These are phyloP conservation scores for Aspergillus sp. DNA, from an alignment of 2,329 filamentous ascomycete genomes.

Conservation along the genomic window DNA sequence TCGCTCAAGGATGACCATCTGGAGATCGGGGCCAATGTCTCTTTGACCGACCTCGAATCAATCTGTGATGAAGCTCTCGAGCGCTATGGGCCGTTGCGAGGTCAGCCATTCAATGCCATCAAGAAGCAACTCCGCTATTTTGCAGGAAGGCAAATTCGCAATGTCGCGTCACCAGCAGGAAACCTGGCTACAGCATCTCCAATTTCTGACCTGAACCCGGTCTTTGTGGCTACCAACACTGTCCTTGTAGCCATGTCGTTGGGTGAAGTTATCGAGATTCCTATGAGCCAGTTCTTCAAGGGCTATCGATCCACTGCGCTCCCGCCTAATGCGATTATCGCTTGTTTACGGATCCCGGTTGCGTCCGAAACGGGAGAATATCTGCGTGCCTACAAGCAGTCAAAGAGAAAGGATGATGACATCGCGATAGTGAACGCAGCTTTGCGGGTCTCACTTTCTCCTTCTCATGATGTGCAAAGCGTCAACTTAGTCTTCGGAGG, in stretches of 20 bases:
- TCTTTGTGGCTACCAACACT: slow-evolving; percentile 84
- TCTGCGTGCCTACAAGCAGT: slow-evolving; percentile 89
- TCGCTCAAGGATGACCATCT: slow-evolving; percentile 75
- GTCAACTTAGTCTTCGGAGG: slow-evolving; percentile 87
- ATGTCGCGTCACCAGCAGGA: slow-evolving; percentile 94
- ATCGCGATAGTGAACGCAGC: slow-evolving; percentile 96
- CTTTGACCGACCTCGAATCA: slow-evolving; percentile 84
- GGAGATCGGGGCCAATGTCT: slow-evolving; percentile 92
- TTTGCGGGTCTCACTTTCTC: slow-evolving; percentile 70
- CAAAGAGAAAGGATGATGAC: slow-evolving; percentile 96
- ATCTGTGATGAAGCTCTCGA: slow-evolving; percentile 78
- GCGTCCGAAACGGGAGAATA: slow-evolving; percentile 75
- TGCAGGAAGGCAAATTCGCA: slow-evolving; percentile 91
- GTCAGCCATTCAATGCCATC: slow-evolving; percentile 86
- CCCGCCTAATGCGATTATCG: slow-evolving; percentile 77
- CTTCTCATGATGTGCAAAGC: slow-evolving; percentile 69
- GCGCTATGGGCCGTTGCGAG: slow-evolving; percentile 69
- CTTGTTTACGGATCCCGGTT: slow-evolving; percentile 80
- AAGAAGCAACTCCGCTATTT: slow-evolving; percentile 94
- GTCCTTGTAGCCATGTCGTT: slow-evolving; percentile 78
- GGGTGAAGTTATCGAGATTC: slow-evolving; percentile 74
- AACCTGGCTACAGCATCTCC: slow-evolving; percentile 93
- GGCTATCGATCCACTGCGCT: slow-evolving; percentile 86
- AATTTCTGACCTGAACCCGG: slow-evolving; percentile 94
- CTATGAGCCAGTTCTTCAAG: slow-evolving; percentile 89